phyloP scores from a whole-genome alignment of 345 rosid genomes.

The Citrus medica region DNA sequence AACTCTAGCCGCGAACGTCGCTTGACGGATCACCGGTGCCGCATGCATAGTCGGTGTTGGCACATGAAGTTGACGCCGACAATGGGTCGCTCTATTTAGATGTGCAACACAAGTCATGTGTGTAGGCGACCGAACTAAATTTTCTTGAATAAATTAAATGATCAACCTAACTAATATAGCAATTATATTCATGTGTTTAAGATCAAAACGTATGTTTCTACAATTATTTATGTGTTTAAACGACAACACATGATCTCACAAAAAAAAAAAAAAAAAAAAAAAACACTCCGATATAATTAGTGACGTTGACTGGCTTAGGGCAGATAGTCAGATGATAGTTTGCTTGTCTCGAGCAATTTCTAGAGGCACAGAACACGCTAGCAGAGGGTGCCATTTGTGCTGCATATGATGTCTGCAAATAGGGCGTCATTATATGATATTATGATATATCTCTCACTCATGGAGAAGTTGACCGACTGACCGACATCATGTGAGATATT shows the following conservation, averaged over 20 bases:
- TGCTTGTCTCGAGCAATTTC: not conserved
- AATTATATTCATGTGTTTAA: not conserved
- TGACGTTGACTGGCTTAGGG: not conserved
- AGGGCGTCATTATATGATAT: not conserved
- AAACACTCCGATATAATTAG: no score
- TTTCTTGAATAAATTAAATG: not conserved
- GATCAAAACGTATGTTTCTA: not conserved
- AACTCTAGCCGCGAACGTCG: not conserved
- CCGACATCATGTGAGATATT: not conserved
- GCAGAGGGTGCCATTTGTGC: not conserved
- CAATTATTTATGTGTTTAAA: not conserved
- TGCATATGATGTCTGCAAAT: not conserved
- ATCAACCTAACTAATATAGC: not conserved
- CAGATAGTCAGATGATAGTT: not conserved
- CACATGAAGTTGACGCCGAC: slow-evolving; percentile 1
- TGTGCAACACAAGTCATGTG: slow-evolving; percentile 1
- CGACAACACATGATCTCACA: not conserved
- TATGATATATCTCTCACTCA: not conserved
- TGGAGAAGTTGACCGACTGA: not conserved
- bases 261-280: no score
- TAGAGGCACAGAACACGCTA: not conserved
- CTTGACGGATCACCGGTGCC: not conserved
- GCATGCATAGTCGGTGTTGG: slow-evolving; percentile 1
- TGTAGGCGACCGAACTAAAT: not conserved
- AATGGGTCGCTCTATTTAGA: not conserved